Evolutionary conservation across 495 filamentous ascomycete genomes (phyloP).

Genomic region (Penicillium simplicissimum): DNA sequence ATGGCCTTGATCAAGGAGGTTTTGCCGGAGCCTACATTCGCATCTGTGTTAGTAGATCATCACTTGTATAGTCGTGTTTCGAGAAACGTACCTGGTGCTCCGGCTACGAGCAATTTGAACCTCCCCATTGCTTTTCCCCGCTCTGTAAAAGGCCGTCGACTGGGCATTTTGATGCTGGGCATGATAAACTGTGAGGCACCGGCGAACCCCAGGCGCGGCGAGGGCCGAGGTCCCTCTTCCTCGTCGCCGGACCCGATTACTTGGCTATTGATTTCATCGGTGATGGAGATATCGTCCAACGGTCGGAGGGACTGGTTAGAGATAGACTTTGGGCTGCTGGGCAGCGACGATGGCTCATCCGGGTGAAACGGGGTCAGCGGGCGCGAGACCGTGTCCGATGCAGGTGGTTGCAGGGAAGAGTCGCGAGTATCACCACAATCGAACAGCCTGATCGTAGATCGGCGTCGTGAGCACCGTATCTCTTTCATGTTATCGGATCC

Average conservation of each 20-base stretch:
- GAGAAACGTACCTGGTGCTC: slow-evolving; percentile 65
- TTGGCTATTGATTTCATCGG: slow-evolving; percentile 52
- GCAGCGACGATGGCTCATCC: slow-evolving; percentile 48
- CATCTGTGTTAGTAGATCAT: slow-evolving; percentile 5
- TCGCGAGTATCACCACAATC: slow-evolving; percentile 23
- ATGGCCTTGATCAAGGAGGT: slow-evolving; percentile 91
- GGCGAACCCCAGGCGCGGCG: slow-evolving; percentile 32
- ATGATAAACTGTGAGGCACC: slow-evolving; percentile 89
- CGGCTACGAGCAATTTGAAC: slow-evolving; percentile 85
- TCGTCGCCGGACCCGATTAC: slow-evolving; percentile 51
- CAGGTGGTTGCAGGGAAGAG: slow-evolving; percentile 22
- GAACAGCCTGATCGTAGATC: slow-evolving; percentile 40
- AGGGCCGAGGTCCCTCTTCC: slow-evolving; percentile 33
- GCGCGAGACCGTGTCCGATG: slow-evolving; percentile 35
- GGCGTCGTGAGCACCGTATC: slow-evolving; percentile 22
- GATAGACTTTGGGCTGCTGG: slow-evolving; percentile 54
- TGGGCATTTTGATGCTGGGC: slow-evolving; percentile 96
- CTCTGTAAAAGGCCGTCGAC: slow-evolving; percentile 87
- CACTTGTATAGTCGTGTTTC: background rate
- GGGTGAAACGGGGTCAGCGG: slow-evolving; percentile 50
- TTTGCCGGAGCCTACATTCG: slow-evolving; percentile 64
- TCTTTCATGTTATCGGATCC: slow-evolving; percentile 31
- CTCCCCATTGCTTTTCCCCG: slow-evolving; percentile 80
- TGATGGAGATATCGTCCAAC: slow-evolving; percentile 52
- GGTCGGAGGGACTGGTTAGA: slow-evolving; percentile 51